Evolutionary conservation across 2,329 filamentous ascomycete species (phyloP).

Genomic region (Teratosphaeria epicoccoides): DNA sequence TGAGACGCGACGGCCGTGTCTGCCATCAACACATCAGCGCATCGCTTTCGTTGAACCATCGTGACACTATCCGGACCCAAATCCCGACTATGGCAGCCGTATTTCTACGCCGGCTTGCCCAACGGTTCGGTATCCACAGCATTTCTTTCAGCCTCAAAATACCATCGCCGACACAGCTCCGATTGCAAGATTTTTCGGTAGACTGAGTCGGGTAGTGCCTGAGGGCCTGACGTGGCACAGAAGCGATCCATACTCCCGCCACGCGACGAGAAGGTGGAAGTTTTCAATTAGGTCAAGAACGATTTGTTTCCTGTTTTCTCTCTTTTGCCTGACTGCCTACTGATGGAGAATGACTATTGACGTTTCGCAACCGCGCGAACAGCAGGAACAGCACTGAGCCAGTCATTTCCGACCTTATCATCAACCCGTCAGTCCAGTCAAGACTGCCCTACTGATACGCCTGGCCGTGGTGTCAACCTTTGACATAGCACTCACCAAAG

Average conservation of each 20-base stretch:
- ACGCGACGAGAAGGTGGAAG: not conserved
- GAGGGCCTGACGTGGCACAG: not conserved
- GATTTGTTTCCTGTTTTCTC: not conserved
- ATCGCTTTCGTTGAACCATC: too few species aligned
- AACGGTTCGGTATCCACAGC: not conserved
- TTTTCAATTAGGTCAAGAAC: slow-evolving; percentile 1
- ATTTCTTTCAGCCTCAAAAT: not conserved
- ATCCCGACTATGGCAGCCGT: not conserved
- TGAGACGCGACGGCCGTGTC: too few species aligned
- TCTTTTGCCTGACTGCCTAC: not conserved
- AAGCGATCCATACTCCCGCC: not conserved
- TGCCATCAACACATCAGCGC: too few species aligned
- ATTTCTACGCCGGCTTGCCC: not conserved
- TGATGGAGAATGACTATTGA: not conserved
- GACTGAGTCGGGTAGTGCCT: not conserved
- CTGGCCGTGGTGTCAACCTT: too few species aligned
- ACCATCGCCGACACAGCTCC: not conserved
- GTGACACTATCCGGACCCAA: not conserved
- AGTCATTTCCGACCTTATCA: too few species aligned
- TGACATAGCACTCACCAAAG: too few species aligned
- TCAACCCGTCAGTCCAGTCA: too few species aligned
- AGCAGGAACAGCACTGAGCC: not conserved
- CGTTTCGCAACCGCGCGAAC: not conserved
- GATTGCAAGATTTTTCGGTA: not conserved
- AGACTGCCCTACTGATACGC: too few species aligned